phyloP scores from a whole-genome alignment of 2,329 filamentous ascomycete species.

The Alternaria metachromatica region DNA sequence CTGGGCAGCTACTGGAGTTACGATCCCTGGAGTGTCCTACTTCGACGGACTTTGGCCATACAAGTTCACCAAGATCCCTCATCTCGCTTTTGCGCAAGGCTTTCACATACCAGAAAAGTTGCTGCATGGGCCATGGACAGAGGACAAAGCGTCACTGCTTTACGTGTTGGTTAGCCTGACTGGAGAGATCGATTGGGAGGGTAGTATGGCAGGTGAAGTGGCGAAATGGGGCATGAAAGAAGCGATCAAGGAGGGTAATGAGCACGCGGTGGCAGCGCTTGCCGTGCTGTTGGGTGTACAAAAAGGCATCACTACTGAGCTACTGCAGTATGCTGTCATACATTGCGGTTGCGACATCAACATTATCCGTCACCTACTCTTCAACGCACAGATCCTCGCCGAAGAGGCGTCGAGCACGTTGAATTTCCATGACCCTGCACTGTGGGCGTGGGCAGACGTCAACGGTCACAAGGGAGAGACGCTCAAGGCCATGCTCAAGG shows the following conservation, averaged over 20 bases:
- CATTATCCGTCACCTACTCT: conserved; percentile 41
- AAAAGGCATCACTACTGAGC: conserved; percentile 37
- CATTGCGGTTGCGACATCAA: conserved; percentile 38
- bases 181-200: conserved; percentile 45
- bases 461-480: conserved; percentile 34
- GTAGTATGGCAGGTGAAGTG: conserved; percentile 42
- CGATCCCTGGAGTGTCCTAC: conserved; percentile 26
- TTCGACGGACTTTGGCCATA: conserved; percentile 43
- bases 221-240: conserved; percentile 41
- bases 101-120: conserved; percentile 46
- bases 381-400: conserved; percentile 44
- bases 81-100: conserved; percentile 39
- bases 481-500: conserved; percentile 41
- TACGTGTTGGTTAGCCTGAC: conserved; percentile 44
- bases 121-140: conserved; percentile 44
- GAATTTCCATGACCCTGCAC: conserved; percentile 42
- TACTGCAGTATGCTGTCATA: conserved; percentile 39
- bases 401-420: conserved; percentile 21
- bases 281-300: conserved; percentile 40
- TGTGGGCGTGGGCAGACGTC: conserved; percentile 45
- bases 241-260: conserved; percentile 35
- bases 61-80: conserved; percentile 39
- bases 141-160: conserved; percentile 38
- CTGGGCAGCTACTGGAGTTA: conserved; percentile 39
- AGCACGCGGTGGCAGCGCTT: conserved; percentile 44